Evolutionary conservation across 257 asterid species (phyloP).

Genomic region (Nicotiana tomentosiformis): DNA sequence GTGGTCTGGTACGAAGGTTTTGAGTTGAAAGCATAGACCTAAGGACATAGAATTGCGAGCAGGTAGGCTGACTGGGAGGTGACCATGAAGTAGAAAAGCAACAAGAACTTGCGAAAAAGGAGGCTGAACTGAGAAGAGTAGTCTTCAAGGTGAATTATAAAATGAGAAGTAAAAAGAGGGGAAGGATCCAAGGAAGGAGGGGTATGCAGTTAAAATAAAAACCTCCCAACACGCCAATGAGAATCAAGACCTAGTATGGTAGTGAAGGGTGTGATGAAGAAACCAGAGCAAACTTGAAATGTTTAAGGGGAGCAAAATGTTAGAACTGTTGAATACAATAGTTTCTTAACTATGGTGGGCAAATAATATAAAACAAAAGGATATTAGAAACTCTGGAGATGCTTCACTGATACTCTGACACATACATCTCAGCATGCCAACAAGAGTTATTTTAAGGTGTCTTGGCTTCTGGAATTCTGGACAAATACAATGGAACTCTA

Average conservation of each 20-base stretch:
- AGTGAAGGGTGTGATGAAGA: not conserved
- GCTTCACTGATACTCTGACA: not conserved
- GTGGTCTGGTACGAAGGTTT: not conserved
- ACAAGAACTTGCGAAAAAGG: not conserved
- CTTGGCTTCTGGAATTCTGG: no score
- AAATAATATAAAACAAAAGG: not conserved
- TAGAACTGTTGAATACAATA: not conserved
- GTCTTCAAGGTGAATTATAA: not conserved
- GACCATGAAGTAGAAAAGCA: not conserved
- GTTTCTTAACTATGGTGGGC: not conserved
- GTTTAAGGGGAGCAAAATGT: not conserved
- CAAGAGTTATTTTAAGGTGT: not conserved
- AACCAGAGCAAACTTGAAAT: not conserved
- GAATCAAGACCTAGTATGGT: not conserved
- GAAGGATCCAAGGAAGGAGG: not conserved
- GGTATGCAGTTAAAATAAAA: not conserved
- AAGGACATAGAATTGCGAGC: not conserved
- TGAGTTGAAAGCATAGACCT: not conserved
- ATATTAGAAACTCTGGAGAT: not conserved
- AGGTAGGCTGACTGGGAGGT: not conserved
- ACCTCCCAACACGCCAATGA: not conserved
- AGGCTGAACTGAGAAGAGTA: not conserved
- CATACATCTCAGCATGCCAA: not conserved
- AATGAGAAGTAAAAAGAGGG: not conserved
- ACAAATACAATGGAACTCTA: no score